Conservation (phyloP, 768 basidiomycete species). For the Russula olivacea region DNA sequence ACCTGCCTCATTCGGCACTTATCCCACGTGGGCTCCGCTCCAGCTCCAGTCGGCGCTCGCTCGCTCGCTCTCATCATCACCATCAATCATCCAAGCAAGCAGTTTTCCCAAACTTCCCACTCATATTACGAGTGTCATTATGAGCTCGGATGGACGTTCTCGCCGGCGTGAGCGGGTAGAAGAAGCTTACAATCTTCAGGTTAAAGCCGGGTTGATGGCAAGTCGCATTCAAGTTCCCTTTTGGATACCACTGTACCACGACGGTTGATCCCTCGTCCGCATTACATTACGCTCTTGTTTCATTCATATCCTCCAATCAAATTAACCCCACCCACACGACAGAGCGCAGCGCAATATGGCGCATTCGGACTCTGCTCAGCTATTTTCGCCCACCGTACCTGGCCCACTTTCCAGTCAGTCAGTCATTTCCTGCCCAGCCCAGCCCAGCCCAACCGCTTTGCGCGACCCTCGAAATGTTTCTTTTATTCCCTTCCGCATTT, state of each 20-base stretch:
- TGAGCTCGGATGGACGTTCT: conserved; percentile 26
- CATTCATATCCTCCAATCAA: too few species aligned
- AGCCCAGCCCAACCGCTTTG: background rate
- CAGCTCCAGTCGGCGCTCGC: too few species aligned
- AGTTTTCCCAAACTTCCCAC: background rate
- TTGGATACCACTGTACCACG: background rate
- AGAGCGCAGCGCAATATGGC: conserved; percentile 52
- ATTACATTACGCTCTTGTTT: too few species aligned
- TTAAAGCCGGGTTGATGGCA: conserved; percentile 42
- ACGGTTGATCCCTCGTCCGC: too few species aligned
- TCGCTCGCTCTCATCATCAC: background rate
- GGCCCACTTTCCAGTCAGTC: conserved; percentile 64
- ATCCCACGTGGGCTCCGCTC: conserved; percentile 14
- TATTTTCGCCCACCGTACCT: conserved; percentile 60
- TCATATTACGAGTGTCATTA: background rate
- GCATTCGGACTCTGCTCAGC: conserved; percentile 55
- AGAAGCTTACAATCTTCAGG: conserved; percentile 52
- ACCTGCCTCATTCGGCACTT: conserved; percentile 18
- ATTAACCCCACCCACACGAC: conserved; percentile 7
- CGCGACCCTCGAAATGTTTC: background rate
- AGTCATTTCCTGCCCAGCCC: background rate
- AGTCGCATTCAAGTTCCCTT: background rate
- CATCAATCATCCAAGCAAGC: background rate
- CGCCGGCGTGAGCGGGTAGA: conserved; percentile 51
- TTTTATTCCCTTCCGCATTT: background rate